Percentiles rank a stretch among this genome's conserved stretches.
Conservation (phyloP, 305 asterid genomes). For the Petunia hybrid region DNA sequence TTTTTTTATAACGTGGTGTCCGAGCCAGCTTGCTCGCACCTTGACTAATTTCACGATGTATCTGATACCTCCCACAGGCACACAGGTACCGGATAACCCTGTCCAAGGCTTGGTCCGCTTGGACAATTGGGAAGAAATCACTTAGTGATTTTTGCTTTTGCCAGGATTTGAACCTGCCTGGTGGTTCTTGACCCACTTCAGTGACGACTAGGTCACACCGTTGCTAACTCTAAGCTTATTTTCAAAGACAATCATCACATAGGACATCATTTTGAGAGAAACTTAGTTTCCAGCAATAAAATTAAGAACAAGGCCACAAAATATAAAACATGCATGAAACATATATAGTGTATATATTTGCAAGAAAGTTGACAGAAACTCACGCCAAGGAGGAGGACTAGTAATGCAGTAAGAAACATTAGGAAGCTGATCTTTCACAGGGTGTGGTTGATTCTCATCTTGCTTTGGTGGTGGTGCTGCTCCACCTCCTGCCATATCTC, state of each 20-base stretch:
- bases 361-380: constrained; percentile 38
- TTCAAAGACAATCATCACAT: neutral
- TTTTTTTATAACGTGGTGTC: too few species aligned
- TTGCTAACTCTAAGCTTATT: neutral
- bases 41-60: too few species aligned
- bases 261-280: neutral
- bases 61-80: too few species aligned
- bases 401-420: constrained; percentile 86
- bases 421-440: constrained; percentile 80
- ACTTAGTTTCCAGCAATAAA: neutral
- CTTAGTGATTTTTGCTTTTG: too few species aligned
- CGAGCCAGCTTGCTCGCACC: too few species aligned
- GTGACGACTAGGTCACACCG: too few species aligned
- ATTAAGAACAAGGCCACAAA: neutral
- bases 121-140: too few species aligned
- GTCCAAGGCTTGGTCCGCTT: too few species aligned
- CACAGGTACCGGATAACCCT: too few species aligned
- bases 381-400: constrained; percentile 96
- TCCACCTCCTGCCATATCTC: constrained; percentile 78
- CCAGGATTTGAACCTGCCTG: too few species aligned
- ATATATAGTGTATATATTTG: neutral
- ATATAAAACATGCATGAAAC: constrained; percentile 14
- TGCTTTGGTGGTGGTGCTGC: constrained; percentile 72
- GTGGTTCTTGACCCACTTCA: too few species aligned
- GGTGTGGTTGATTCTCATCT: constrained; percentile 74